A percentile compares a stretch with the other conserved stretches of the same genome.
These are phyloP conservation scores for Calonectria pauciramosa DNA, from an alignment of 2,329 filamentous ascomycete species.

Conservation along the genomic window DNA sequence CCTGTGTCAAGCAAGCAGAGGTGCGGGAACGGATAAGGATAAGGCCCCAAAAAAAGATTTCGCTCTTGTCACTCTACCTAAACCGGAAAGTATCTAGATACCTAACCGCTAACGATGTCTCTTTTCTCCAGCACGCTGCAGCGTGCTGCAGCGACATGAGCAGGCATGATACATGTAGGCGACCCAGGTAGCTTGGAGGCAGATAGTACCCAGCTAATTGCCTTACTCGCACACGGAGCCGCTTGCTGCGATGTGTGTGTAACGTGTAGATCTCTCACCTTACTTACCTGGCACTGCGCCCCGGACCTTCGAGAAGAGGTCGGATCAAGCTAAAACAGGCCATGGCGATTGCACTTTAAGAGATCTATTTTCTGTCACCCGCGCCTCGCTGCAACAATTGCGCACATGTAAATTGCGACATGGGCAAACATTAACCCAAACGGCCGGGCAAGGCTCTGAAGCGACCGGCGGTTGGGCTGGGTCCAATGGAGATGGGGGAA, in stretches of 20 bases:
- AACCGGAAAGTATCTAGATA: constrained; percentile 16
- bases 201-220: constrained; percentile 6
- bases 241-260: not conserved
- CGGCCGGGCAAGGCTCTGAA: constrained; percentile 15
- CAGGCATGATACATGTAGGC: constrained; percentile 8
- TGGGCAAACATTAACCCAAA: constrained; percentile 14
- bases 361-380: not conserved
- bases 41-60: constrained; percentile 28
- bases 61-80: constrained; percentile 18
- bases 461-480: constrained; percentile 34
- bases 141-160: not conserved
- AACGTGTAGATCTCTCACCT: constrained; percentile 5
- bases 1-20: constrained; percentile 11
- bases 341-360: not conserved
- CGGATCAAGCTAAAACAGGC: not conserved
- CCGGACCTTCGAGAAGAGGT: not conserved
- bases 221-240: constrained; percentile 1
- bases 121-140: constrained; percentile 5
- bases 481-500: constrained; percentile 26
- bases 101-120: constrained; percentile 4
- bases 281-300: not conserved
- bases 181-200: constrained; percentile 2
- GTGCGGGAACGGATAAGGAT: constrained; percentile 30
- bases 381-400: constrained; percentile 1
- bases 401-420: not conserved